These are phyloP conservation scores for Hanseniaspora lindneri DNA, from an alignment of 805 yeast species.

Conservation along the genomic window DNA sequence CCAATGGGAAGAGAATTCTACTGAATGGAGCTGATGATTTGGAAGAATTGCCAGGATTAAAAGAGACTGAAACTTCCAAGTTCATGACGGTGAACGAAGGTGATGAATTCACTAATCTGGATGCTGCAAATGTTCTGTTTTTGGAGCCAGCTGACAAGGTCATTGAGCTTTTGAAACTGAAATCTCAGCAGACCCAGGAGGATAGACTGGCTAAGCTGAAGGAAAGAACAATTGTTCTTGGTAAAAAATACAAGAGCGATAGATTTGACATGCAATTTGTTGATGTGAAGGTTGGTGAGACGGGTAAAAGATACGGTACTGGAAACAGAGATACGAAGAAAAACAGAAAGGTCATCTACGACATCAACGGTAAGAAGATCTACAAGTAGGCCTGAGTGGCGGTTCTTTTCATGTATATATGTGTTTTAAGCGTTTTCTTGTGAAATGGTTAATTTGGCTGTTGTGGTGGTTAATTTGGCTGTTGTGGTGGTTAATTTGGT, in stretches of 20 bases:
- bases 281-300: slow-evolving; percentile 65
- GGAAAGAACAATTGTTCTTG: slow-evolving; percentile 36
- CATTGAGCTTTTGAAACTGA: slow-evolving; percentile 51
- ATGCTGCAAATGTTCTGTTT: slow-evolving; percentile 75
- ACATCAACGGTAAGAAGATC: slow-evolving; percentile 49
- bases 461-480: not conserved
- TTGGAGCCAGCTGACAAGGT: slow-evolving; percentile 82
- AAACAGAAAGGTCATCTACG: slow-evolving; percentile 63
- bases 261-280: slow-evolving; percentile 62
- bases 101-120: slow-evolving; percentile 90
- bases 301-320: slow-evolving; percentile 88
- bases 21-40: slow-evolving; percentile 46
- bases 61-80: slow-evolving; percentile 66
- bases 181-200: slow-evolving; percentile 33
- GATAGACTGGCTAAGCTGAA: slow-evolving; percentile 18
- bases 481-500: too few relatives aligned
- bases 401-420: not conserved
- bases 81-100: slow-evolving; percentile 85
- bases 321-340: slow-evolving; percentile 78
- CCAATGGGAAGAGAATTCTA: slow-evolving; percentile 17
- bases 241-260: slow-evolving; percentile 57
- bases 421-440: too few relatives aligned
- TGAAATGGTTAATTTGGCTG: not conserved
- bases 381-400: slow-evolving; percentile 20
- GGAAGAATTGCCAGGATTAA: slow-evolving; percentile 89